These are phyloP conservation scores for Penicillium odoratum DNA, from an alignment of 495 filamentous ascomycete genomes.

Conservation along the genomic window DNA sequence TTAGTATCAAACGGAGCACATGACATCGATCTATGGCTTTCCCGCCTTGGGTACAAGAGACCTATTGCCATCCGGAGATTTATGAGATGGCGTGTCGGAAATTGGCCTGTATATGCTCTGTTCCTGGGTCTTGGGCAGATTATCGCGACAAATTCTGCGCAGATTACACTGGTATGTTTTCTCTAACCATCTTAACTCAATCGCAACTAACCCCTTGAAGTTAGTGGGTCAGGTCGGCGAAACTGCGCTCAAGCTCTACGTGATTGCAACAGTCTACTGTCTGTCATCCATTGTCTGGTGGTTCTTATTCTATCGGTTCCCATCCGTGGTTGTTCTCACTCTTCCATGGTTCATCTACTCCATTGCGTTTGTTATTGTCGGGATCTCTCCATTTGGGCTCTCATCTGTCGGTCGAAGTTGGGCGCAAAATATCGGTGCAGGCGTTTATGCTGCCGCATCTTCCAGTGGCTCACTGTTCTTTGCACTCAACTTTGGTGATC, in stretches of 20 bases:
- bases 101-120: conserved; percentile 75
- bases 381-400: conserved; percentile 56
- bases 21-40: conserved; percentile 28
- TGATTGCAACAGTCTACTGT: conserved; percentile 63
- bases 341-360: conserved; percentile 66
- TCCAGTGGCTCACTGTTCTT: conserved; percentile 54
- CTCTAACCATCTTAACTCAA: too few relatives aligned
- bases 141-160: conserved; percentile 70
- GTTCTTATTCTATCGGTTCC: conserved; percentile 60
- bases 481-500: conserved; percentile 53
- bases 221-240: conserved; percentile 66
- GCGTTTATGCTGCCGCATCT: conserved; percentile 49
- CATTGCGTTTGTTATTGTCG: conserved; percentile 64
- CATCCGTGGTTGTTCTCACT: conserved; percentile 59
- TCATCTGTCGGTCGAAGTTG: conserved; percentile 44
- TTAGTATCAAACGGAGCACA: conserved; percentile 42
- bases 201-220: too few relatives aligned
- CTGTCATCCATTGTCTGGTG: conserved; percentile 65
- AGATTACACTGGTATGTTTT: conserved; percentile 55
- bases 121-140: conserved; percentile 66
- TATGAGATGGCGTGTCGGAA: conserved; percentile 50
- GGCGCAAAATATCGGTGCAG: conserved; percentile 53
- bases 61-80: conserved; percentile 62
- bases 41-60: conserved; percentile 37
- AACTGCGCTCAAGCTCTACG: conserved; percentile 63